Conservation (phyloP, 352 stramenopile species). For the Globisporangium mamillatum region DNA sequence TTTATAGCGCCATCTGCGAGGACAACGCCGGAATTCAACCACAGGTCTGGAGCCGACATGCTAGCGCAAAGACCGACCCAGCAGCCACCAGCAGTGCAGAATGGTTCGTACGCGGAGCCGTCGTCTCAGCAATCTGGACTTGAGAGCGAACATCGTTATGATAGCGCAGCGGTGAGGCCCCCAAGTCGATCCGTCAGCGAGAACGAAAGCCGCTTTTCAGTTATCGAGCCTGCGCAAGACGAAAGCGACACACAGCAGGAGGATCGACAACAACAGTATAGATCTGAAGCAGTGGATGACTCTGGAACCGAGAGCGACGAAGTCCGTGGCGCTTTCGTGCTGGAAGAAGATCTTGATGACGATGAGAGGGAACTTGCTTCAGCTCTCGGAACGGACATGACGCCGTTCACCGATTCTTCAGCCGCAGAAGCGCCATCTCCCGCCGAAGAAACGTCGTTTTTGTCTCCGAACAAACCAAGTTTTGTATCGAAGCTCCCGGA, state of each 20-base stretch:
- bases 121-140: neutral
- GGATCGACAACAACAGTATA: neutral
- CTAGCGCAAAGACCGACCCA: neutral
- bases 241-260: neutral
- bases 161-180: neutral
- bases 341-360: neutral
- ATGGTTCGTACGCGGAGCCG: neutral
- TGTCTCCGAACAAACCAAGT: slow-evolving; percentile 40
- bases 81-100: neutral
- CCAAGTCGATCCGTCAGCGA: neutral
- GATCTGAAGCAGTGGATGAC: neutral
- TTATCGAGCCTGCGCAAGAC: slow-evolving; percentile 1
- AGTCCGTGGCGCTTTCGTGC: neutral
- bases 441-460: slow-evolving; percentile 35
- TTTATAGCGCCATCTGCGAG: neutral
- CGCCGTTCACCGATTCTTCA: no score
- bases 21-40: neutral
- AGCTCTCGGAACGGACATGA: neutral
- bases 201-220: slow-evolving; percentile 1
- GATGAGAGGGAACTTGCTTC: neutral
- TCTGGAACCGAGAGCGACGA: slow-evolving; percentile 3
- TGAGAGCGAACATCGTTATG: neutral
- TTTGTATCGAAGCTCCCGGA: slow-evolving; percentile 23
- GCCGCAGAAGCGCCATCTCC: neutral
- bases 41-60: neutral